Base-by-base conservation (phyloP, 2,329 filamentous ascomycete genomes). In the Colletotrichum sansevieriae region DNA sequence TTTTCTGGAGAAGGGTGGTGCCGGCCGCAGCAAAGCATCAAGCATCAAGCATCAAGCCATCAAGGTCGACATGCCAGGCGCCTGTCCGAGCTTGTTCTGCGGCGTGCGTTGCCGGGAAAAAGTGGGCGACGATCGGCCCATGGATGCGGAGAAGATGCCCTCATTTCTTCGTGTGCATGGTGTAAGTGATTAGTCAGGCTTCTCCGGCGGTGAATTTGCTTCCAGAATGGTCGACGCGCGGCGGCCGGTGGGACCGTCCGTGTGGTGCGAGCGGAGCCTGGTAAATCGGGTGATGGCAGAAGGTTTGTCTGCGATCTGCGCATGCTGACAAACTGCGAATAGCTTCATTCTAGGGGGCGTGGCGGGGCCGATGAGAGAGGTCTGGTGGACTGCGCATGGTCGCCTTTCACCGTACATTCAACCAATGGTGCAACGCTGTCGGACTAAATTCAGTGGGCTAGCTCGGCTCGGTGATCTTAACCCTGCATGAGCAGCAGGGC, bases 121-220 rank as follows among this genome's bases (percentile, higher is more conserved):
- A n/a, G 52, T 20, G 25, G 25, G 22, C 35, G 33, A 18, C 33
- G 58, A 67, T 63, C 51, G 18, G 59, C 37, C 8, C 58, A 63
- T 51, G 41, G 22, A 20, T 66, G 35, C 33, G 41, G 15, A 49
- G 43, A 44, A 66, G n/a, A 49, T 49, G 49, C 13, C 35, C 25
- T 39, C n/a, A 12, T 67, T 22, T 39, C 29, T 29, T 63, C 22
- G 22, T 22, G 22, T 22, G 4, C 22, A 22, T 18, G 18, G 13
- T 22, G 51, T 56, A 7, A 35, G 15, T 35, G 51, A 46, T 63
- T 44, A 35, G 35, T 56, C 51, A 57, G 29, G n/a, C 18, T 49
- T 49, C 44, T 60, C 49, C 18, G 15, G 35, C 57, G 25, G 8
- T 29, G 11, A 4, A n/a, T 20, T 44, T 3, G 9, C 7, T 18